phyloP scores from a whole-genome alignment of 1,284 basidiomycete species.

The Cutaneotrichosporon curvatum region DNA sequence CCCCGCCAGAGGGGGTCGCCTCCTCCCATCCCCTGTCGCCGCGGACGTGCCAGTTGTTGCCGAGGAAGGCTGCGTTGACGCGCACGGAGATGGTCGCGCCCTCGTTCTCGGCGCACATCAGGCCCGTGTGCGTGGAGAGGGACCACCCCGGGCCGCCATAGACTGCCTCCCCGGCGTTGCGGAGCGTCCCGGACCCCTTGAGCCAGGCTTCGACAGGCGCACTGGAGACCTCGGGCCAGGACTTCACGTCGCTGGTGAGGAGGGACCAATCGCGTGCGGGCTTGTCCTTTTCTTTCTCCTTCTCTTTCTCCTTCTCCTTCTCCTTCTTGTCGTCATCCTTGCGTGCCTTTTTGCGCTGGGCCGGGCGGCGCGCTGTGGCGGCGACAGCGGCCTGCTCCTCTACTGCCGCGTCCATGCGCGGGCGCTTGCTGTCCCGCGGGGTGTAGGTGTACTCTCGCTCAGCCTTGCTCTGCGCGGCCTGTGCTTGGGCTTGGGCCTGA shows the following conservation, averaged over 20 bases:
- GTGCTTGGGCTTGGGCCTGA: no score
- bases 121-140: conserved; percentile 16
- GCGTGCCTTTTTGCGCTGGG: neutral
- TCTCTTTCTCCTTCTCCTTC: conserved; percentile 40
- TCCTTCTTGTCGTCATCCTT: conserved; percentile 22
- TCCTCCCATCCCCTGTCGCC: conserved; percentile 43
- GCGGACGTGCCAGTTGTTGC: conserved; percentile 33
- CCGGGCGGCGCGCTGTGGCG: conserved; percentile 4
- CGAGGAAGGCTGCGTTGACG: conserved; percentile 32
- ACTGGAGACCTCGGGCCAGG: conserved; percentile 31
- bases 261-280: conserved; percentile 22
- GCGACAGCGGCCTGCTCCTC: conserved; percentile 22
- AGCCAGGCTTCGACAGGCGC: conserved; percentile 29
- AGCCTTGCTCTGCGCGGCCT: no score
- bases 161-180: conserved; percentile 18
- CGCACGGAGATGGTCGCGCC: conserved; percentile 32
- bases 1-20: conserved; percentile 10
- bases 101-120: neutral
- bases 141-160: conserved; percentile 32
- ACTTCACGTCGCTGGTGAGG: conserved; percentile 21
- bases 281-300: conserved; percentile 33
- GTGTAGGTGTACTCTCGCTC: conserved; percentile 31
- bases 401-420: conserved; percentile 39
- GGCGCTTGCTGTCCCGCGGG: conserved; percentile 31
- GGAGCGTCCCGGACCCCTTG: conserved; percentile 19